Percentiles rank a stretch among this genome's conserved stretches.
phyloP scores from a whole-genome alignment of 2,329 filamentous ascomycete species.

The Paraconiothyrium sp. region DNA sequence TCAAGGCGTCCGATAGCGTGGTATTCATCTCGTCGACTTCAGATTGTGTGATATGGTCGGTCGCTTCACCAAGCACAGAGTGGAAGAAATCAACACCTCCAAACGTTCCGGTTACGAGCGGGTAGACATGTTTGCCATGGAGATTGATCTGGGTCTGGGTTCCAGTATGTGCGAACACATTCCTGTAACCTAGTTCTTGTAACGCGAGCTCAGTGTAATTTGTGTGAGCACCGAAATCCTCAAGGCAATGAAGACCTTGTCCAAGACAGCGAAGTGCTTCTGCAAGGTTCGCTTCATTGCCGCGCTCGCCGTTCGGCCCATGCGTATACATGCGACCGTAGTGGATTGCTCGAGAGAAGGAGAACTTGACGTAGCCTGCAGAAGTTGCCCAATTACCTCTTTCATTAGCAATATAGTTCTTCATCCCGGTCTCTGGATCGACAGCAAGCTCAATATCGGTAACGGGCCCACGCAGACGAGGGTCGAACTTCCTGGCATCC shows the following conservation, averaged over 20 bases:
- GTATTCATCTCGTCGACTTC: conserved; percentile 59
- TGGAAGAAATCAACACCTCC: conserved; percentile 63
- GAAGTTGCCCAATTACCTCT: conserved; percentile 88
- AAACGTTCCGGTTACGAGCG: conserved; percentile 65
- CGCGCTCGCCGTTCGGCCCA: conserved; percentile 52
- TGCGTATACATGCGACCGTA: conserved; percentile 59
- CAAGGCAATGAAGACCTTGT: conserved; percentile 62
- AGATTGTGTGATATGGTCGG: conserved; percentile 59
- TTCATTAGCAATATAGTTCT: conserved; percentile 98
- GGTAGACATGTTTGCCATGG: conserved; percentile 58
- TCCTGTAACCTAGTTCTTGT: conserved; percentile 60
- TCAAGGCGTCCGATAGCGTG: conserved; percentile 53
- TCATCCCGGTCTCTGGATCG: conserved; percentile 75
- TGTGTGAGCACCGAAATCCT: conserved; percentile 65
- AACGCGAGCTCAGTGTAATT: conserved; percentile 65
- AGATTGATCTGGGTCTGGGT: conserved; percentile 57
- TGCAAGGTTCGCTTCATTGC: conserved; percentile 56
- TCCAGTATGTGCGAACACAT: conserved; percentile 64
- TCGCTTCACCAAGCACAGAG: conserved; percentile 60
- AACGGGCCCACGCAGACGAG: conserved; percentile 82
- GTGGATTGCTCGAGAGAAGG: conserved; percentile 59
- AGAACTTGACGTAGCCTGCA: conserved; percentile 74
- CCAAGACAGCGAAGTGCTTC: conserved; percentile 62
- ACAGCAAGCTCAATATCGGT: conserved; percentile 56
- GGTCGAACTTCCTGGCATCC: conserved; percentile 85